Evolutionary conservation across 2,329 filamentous ascomycete species (phyloP).

Genomic region (Dothiorella sarmentorum): DNA sequence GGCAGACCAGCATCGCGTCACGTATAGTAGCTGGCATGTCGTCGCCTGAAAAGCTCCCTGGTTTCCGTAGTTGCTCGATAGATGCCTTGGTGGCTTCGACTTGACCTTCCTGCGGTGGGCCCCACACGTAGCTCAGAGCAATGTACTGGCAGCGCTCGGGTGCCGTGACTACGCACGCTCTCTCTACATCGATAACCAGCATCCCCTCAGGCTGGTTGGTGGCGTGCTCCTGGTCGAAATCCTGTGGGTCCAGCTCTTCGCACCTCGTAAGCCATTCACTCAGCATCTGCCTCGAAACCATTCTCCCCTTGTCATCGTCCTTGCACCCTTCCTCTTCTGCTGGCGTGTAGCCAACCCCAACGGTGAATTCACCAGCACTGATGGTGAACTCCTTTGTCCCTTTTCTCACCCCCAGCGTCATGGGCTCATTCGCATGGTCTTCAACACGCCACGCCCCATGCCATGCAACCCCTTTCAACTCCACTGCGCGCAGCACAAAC

Average conservation of each 20-base stretch:
- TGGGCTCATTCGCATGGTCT: neutral
- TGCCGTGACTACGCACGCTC: neutral
- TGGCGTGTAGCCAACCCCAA: neutral
- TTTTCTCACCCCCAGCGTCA: neutral
- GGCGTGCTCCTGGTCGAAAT: neutral
- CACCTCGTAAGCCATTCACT: neutral
- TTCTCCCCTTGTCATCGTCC: neutral
- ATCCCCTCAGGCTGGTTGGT: neutral
- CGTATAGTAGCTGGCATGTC: neutral
- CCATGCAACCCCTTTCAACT: neutral
- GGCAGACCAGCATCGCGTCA: neutral
- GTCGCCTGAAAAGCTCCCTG: neutral
- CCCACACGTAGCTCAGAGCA: constrained; percentile 15
- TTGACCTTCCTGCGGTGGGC: neutral
- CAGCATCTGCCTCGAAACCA: neutral
- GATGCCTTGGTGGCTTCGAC: neutral
- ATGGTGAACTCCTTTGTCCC: neutral
- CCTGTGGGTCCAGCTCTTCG: neutral
- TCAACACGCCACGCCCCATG: neutral
- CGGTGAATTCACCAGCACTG: neutral
- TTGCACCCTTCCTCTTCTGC: neutral
- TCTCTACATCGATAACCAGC: neutral
- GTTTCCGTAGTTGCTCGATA: neutral
- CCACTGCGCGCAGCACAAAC: neutral
- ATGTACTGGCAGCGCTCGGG: neutral